These are phyloP conservation scores for Stemphylium beticola DNA, from an alignment of 2,329 filamentous ascomycete species.

Conservation along the genomic window DNA sequence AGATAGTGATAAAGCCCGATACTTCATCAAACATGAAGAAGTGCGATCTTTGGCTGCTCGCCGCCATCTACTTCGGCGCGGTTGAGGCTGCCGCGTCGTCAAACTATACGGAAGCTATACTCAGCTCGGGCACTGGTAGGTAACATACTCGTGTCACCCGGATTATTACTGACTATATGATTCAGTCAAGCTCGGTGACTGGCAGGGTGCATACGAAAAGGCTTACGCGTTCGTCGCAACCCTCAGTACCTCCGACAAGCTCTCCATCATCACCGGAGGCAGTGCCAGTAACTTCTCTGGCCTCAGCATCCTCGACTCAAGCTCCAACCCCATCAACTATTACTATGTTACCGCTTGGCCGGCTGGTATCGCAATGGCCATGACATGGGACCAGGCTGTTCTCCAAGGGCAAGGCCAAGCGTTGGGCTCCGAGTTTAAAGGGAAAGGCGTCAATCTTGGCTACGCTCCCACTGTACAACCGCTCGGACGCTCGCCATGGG, in stretches of 20 bases:
- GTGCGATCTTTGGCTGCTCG: too few relatives aligned
- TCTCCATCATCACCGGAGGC: slow-evolving; percentile 41
- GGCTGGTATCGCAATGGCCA: slow-evolving; percentile 28
- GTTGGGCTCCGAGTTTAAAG: slow-evolving; percentile 27
- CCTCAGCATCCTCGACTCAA: slow-evolving; percentile 10
- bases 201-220: slow-evolving; percentile 33
- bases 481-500: slow-evolving; percentile 20
- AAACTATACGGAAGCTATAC: too few relatives aligned
- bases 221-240: slow-evolving; percentile 46
- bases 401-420: slow-evolving; percentile 17
- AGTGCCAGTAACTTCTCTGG: slow-evolving; percentile 14
- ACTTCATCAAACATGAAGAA: too few relatives aligned
- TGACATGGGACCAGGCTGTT: slow-evolving; percentile 31
- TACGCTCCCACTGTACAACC: slow-evolving; percentile 32
- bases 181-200: not conserved
- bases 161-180: too few relatives aligned
- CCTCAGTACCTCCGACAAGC: slow-evolving; percentile 49
- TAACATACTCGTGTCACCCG: too few relatives aligned
- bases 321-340: slow-evolving; percentile 16
- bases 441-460: slow-evolving; percentile 32
- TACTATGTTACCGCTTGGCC: slow-evolving; percentile 37
- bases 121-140: too few relatives aligned
- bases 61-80: too few relatives aligned
- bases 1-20: too few relatives aligned
- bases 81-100: too few relatives aligned